Conservation (phyloP, 1,139 yeast genomes). For the Scheffersomyces parashehatae region DNA sequence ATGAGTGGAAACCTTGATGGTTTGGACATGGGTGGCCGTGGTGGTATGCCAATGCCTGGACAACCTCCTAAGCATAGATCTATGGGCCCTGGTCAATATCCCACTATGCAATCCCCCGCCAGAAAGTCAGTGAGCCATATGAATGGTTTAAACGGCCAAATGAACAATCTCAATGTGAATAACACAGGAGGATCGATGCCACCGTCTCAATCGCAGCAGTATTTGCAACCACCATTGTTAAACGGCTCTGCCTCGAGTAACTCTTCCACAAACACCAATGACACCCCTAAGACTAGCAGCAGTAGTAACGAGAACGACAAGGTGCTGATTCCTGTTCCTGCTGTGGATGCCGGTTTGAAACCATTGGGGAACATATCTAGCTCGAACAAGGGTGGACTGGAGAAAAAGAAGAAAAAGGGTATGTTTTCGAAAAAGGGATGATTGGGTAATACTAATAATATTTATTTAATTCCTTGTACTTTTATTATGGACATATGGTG, state of each 20-base stretch:
- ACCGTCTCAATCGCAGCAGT: slow-evolving; percentile 1
- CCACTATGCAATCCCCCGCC: no score
- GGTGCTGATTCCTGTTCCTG: slow-evolving; percentile 17
- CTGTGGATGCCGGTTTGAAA: slow-evolving; percentile 22
- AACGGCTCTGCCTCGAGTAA: slow-evolving; percentile 26
- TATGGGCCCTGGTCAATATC: slow-evolving; percentile 13
- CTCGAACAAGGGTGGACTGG: slow-evolving; percentile 12
- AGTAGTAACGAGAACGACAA: slow-evolving; percentile 17
- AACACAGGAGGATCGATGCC: not conserved
- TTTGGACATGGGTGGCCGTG: slow-evolving; percentile 50
- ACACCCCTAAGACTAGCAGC: slow-evolving; percentile 28
- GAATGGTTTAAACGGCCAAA: slow-evolving; percentile 8
- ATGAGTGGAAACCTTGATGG: slow-evolving; percentile 36
- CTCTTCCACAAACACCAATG: slow-evolving; percentile 30
- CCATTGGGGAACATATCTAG: slow-evolving; percentile 37
- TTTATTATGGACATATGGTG: no score
- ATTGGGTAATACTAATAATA: not conserved
- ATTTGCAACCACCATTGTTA: slow-evolving; percentile 30
- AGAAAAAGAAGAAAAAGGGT: slow-evolving; percentile 36
- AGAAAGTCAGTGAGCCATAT: slow-evolving; percentile 16
- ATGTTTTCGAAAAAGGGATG: slow-evolving; percentile 30
- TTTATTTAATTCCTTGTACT: not conserved
- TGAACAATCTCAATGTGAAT: slow-evolving; percentile 3
- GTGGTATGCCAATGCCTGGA: slow-evolving; percentile 49
- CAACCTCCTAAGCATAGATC: slow-evolving; percentile 17